Evolutionary conservation across 106 monocot genomes (phyloP), one percentile per base, ranked within the genome.

Genomic region (Allium sativum): DNA sequence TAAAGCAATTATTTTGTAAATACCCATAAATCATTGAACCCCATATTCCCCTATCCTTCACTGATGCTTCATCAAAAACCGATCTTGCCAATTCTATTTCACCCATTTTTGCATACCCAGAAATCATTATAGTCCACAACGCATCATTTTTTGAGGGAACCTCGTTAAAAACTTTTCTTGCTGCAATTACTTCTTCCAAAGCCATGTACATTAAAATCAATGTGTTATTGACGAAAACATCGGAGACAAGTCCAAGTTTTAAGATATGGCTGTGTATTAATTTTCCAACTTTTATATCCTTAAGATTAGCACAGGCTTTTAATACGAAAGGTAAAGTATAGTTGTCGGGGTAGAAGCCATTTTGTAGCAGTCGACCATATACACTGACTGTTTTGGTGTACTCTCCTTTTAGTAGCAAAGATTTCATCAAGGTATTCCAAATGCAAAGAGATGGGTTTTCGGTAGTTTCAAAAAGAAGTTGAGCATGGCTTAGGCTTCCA

Each of bases 11-110:
- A 61, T 79, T 73, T 67, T 77, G 76, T 0, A 79, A 73, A 41
- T 87, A 79, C 10, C 79, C 70, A 17, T 70, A 66, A 17, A 87
- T 70, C 76, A 87, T 77, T 7, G 73, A 67, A 40, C 76, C 76
- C 73, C 69, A 82, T 18, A 71, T 46, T 19, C 73, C 73, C 18
- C 45, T 51, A 53, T 87, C 74, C 44, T 56, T 78, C 3, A 42
- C 44, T 8, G 60, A 74, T 3, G 73, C 68, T 61, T 50, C 50
- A 42, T 82, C 79, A 16, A 87, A 87, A 2, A 87, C 22, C 14
- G 7, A 12, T 0, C 79, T 31, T 13, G 76, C 82, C 12, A 9
- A 54, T 15, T 60, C 64, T 6, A 79, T 53, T 20, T 76, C 66
- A 21, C 86, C 86, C 21, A 70, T 44, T 60, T 79, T 78, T 11